phyloP scores from a whole-genome alignment of 805 yeast genomes.

The Candida caryicola region DNA sequence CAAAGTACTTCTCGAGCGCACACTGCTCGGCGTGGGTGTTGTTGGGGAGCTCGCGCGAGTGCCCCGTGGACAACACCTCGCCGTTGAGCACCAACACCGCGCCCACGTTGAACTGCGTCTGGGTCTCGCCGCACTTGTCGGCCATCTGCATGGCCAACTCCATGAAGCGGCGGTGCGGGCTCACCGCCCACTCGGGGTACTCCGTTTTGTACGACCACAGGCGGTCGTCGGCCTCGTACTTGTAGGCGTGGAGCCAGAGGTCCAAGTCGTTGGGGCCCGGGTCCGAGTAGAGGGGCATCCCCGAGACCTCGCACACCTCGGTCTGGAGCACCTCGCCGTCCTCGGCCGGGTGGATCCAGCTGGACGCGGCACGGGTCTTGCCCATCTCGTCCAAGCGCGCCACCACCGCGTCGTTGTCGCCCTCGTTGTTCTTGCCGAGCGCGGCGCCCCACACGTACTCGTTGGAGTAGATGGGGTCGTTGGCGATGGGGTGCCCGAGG shows the following conservation, averaged over 20 bases:
- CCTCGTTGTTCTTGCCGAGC: slow-evolving; percentile 62
- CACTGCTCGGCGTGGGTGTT: slow-evolving; percentile 98
- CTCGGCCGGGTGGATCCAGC: slow-evolving; percentile 60
- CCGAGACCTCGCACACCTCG: slow-evolving; percentile 65
- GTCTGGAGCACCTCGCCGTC: slow-evolving; percentile 62
- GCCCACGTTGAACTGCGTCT: slow-evolving; percentile 92
- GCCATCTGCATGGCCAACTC: slow-evolving; percentile 75
- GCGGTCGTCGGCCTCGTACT: slow-evolving; percentile 58
- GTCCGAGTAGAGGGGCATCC: slow-evolving; percentile 70
- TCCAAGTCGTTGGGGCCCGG: slow-evolving; percentile 88
- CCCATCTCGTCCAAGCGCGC: slow-evolving; percentile 61
- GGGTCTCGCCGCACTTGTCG: slow-evolving; percentile 71
- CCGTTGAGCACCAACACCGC: slow-evolving; percentile 69
- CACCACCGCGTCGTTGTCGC: slow-evolving; percentile 43
- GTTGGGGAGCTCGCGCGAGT: slow-evolving; percentile 86
- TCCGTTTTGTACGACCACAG: slow-evolving; percentile 75
- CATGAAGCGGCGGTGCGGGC: slow-evolving; percentile 62
- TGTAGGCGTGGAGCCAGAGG: slow-evolving; percentile 87
- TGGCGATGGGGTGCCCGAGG: slow-evolving; percentile 61
- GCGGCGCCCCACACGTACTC: slow-evolving; percentile 73
- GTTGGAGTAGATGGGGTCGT: slow-evolving; percentile 77
- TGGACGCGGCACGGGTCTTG: slow-evolving; percentile 60
- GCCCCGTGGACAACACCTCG: slow-evolving; percentile 72
- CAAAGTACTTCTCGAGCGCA: slow-evolving; percentile 74
- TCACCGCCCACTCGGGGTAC: slow-evolving; percentile 80